Conservation (phyloP, 2,329 filamentous ascomycete genomes). For the Parascedosporium putredinis region DNA sequence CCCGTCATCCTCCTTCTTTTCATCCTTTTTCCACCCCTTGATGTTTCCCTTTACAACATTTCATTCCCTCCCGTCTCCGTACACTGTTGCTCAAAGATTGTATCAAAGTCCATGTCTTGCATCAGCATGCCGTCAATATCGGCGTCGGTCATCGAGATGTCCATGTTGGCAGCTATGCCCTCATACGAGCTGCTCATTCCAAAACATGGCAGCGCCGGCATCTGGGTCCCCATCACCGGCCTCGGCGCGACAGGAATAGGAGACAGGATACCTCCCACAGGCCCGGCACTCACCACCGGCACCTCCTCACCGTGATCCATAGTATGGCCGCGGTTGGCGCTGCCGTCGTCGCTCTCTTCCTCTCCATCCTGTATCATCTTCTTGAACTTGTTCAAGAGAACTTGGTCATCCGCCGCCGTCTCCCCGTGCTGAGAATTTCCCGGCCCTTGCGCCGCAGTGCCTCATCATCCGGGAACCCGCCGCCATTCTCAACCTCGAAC, state of each 20-base stretch:
- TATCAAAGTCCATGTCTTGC: slow-evolving; percentile 32
- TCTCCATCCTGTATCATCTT: slow-evolving; percentile 28
- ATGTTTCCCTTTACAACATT: slow-evolving; percentile 8
- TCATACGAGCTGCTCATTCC: neutral
- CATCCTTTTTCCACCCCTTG: no score
- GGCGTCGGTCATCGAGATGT: slow-evolving; percentile 25
- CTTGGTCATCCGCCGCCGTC: slow-evolving; percentile 44
- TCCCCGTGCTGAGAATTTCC: slow-evolving; percentile 33
- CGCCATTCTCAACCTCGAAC: slow-evolving; percentile 24
- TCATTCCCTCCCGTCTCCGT: neutral
- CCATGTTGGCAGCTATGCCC: slow-evolving; percentile 13
- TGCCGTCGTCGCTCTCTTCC: slow-evolving; percentile 10
- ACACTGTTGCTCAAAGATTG: slow-evolving; percentile 18
- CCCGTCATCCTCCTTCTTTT: no score
- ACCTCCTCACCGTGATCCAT: no score
- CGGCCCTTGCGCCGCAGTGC: slow-evolving; percentile 35
- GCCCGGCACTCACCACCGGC: no score
- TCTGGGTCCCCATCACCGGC: neutral
- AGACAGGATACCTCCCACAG: neutral
- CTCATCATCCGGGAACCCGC: slow-evolving; percentile 36
- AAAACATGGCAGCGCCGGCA: neutral
- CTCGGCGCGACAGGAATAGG: neutral
- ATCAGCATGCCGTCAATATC: slow-evolving; percentile 29
- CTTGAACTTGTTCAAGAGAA: slow-evolving; percentile 44
- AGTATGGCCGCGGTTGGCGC: neutral